Evolutionary conservation across 2,329 filamentous ascomycete species (phyloP).

Genomic region (Cryphonectria naterciae): DNA sequence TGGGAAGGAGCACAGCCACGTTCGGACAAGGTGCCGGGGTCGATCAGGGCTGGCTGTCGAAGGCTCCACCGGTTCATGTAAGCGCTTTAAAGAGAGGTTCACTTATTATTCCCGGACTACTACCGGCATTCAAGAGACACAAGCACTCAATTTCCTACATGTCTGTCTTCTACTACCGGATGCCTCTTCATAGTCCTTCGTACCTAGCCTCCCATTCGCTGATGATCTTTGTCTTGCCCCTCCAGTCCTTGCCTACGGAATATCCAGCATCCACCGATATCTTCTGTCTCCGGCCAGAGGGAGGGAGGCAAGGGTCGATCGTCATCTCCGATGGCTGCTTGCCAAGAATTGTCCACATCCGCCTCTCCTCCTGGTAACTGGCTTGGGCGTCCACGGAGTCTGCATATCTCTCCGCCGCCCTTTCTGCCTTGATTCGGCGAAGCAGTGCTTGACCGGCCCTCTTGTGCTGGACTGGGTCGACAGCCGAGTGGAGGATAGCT

Average conservation of each 20-base stretch:
- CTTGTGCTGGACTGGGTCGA: conserved; percentile 46
- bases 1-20: conserved; percentile 8
- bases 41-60: background rate
- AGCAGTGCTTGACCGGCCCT: conserved; percentile 40
- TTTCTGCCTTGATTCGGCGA: conserved; percentile 46
- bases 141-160: too few species aligned
- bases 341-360: conserved; percentile 52
- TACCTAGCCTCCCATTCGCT: conserved; percentile 48
- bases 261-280: conserved; percentile 42
- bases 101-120: background rate
- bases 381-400: conserved; percentile 47
- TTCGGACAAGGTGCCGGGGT: background rate
- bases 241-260: conserved; percentile 46
- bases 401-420: conserved; percentile 49
- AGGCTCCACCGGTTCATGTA: background rate
- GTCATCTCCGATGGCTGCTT: conserved; percentile 42
- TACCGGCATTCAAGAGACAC: background rate
- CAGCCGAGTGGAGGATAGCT: conserved; percentile 46
- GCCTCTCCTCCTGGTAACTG: conserved; percentile 46
- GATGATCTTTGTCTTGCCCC: conserved; percentile 40
- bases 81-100: background rate
- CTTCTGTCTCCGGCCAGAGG: conserved; percentile 29
- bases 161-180: too few species aligned
- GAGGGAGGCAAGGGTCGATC: conserved; percentile 20
- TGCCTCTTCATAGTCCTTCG: conserved; percentile 2